phyloP scores from a whole-genome alignment of 208 protist species.

The Naegleria gruberi region DNA sequence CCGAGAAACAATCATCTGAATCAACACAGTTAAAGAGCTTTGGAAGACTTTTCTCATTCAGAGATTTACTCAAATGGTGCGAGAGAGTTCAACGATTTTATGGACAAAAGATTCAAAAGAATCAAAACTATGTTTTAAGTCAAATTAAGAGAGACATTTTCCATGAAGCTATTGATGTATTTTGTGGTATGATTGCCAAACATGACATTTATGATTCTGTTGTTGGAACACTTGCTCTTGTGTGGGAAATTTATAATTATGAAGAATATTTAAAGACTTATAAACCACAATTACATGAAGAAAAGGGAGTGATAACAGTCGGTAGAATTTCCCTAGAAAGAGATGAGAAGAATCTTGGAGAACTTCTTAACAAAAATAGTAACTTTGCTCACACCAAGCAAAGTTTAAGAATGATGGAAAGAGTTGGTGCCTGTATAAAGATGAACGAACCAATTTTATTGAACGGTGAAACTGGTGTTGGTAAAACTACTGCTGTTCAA shows the following conservation, averaged over 20 bases:
- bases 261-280: neutral
- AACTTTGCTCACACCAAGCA: constrained; percentile 87
- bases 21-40: neutral
- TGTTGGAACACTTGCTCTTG: neutral
- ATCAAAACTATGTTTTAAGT: constrained; percentile 54
- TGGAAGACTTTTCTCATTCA: constrained; percentile 47
- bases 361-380: constrained; percentile 54
- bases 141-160: constrained; percentile 71
- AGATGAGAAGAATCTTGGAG: constrained; percentile 43
- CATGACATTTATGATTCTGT: constrained; percentile 19
- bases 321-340: constrained; percentile 55
- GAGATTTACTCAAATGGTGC: constrained; percentile 84
- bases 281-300: constrained; percentile 56
- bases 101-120: constrained; percentile 22
- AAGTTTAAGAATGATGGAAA: constrained; percentile 85
- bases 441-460: constrained; percentile 89
- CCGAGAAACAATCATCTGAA: neutral
- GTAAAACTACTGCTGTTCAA: constrained; percentile 31
- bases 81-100: constrained; percentile 55
- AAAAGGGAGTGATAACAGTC: constrained; percentile 54
- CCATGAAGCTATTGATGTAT: constrained; percentile 84
- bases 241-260: constrained; percentile 25
- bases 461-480: constrained; percentile 97
- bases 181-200: constrained; percentile 43
- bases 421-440: constrained; percentile 75